phyloP scores from a whole-genome alignment of 2,329 filamentous ascomycete species.

The Teratosphaeria destructans region DNA sequence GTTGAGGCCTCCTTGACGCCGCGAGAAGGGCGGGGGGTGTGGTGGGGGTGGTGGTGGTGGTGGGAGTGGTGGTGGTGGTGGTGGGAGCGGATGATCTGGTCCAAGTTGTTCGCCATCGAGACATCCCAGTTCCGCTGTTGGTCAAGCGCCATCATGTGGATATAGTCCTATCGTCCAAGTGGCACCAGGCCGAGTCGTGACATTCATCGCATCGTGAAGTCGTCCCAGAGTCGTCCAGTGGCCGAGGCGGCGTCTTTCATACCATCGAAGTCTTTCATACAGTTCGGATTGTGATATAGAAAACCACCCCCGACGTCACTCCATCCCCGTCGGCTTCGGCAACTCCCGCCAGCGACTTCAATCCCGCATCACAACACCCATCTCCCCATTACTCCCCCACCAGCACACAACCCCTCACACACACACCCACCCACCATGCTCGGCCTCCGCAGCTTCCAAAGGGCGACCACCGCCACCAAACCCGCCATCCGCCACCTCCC shows the following conservation, averaged over 20 bases:
- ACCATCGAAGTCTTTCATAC: neutral
- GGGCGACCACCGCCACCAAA: slow-evolving; percentile 9
- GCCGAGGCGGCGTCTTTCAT: neutral
- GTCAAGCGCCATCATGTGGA: slow-evolving; percentile 23
- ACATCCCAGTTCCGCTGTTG: slow-evolving; percentile 26
- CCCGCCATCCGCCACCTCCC: slow-evolving; percentile 20
- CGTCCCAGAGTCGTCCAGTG: neutral
- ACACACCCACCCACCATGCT: slow-evolving; percentile 13
- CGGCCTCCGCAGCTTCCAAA: slow-evolving; percentile 16
- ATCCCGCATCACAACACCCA: neutral
- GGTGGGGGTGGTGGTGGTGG: neutral
- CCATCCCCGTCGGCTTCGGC: neutral
- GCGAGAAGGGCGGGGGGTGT: neutral
- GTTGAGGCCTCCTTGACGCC: neutral
- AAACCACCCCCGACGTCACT: neutral
- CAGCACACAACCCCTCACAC: slow-evolving; percentile 1
- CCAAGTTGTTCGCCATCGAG: slow-evolving; percentile 26
- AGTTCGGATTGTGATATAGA: neutral
- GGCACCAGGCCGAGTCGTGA: neutral
- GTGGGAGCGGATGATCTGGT: slow-evolving; percentile 10
- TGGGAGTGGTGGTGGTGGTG: neutral
- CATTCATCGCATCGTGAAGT: neutral
- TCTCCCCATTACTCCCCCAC: neutral
- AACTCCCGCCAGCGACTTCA: neutral
- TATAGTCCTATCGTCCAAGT: neutral